These are phyloP conservation scores for Penicillium sp. DNA, from an alignment of 2,329 filamentous ascomycete genomes.

Conservation along the genomic window DNA sequence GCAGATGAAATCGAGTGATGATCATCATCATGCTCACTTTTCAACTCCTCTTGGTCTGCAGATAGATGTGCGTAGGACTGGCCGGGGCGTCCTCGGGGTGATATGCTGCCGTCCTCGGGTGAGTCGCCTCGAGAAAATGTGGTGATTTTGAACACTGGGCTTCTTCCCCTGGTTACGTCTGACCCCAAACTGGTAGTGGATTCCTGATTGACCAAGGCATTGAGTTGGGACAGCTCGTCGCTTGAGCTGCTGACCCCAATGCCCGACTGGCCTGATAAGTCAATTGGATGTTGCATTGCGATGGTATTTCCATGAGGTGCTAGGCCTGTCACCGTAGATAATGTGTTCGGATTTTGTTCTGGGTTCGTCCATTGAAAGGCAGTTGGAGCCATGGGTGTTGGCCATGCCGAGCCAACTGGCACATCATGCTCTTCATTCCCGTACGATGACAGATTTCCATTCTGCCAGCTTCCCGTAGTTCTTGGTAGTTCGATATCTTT, in stretches of 20 bases:
- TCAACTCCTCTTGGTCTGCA: slow-evolving; percentile 26
- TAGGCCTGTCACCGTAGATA: slow-evolving; percentile 21
- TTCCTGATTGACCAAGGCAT: slow-evolving; percentile 9
- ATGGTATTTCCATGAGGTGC: slow-evolving; percentile 13
- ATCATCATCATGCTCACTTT: slow-evolving; percentile 25
- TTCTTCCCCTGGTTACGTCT: slow-evolving; percentile 33
- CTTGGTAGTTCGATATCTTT: slow-evolving; percentile 18
- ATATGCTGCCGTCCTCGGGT: slow-evolving; percentile 30
- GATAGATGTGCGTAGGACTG: slow-evolving; percentile 39
- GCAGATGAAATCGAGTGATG: slow-evolving; percentile 18
- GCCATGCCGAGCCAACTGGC: slow-evolving; percentile 11
- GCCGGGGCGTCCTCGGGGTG: slow-evolving; percentile 27
- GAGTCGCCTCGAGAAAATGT: slow-evolving; percentile 45
- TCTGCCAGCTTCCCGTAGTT: slow-evolving; percentile 8
- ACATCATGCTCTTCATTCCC: slow-evolving; percentile 9
- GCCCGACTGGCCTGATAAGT: slow-evolving; percentile 12
- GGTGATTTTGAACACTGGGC: slow-evolving; percentile 47
- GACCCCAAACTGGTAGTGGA: slow-evolving; percentile 1
- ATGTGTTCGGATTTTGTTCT: slow-evolving; percentile 30
- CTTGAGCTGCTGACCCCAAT: slow-evolving; percentile 5
- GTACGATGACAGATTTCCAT: slow-evolving; percentile 15
- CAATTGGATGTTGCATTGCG: slow-evolving; percentile 20
- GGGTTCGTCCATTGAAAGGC: slow-evolving; percentile 35
- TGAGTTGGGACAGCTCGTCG: slow-evolving; percentile 7
- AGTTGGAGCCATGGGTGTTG: slow-evolving; percentile 18